Base-by-base conservation (phyloP, 2,329 filamentous ascomycete species). In the Sarocladium kiliense region DNA sequence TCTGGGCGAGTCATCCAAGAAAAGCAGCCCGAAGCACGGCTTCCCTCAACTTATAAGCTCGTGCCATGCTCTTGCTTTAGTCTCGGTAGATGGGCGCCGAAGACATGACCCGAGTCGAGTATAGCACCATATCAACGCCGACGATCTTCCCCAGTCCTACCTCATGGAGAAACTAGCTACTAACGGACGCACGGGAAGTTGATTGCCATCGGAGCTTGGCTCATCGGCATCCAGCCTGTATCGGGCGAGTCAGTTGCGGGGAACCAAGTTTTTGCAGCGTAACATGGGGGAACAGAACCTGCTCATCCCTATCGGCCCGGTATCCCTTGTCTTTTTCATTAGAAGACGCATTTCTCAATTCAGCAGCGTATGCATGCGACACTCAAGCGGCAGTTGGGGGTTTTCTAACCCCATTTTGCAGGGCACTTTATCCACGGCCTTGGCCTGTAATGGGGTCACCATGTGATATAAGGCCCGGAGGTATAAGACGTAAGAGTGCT, bases 31-130 rank as follows among this genome's bases (percentile, higher is more conserved):
- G 36, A 39, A n/a, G 9, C 11, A n/a, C 7, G 36, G 36, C 5
- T 9, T 39, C 7, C 36, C 12, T 39, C n/a, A 39, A 27, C 23
- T 49, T 49, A 32, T 32, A 23, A 23, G 21, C 18, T 16, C 7
- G 16, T 18, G 11, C 36, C n/a, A 32, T 32, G 7, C 6, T 19
- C 26, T 19, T 4, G 27, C 25, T 51, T 49, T 11, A n/a, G 14
- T 36, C 47, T 51, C 47, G 47, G 47, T 51, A 36, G 23, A 51
- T 51, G 47, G 3, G 27, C 47, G 14, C 47, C 47, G 47, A 51
- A 25, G 44, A 51, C 14, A 51, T 3, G 3, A 3, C 7, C 47
- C 47, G 7, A 51, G 47, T 51, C 47, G 23, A 51, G 47, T 51
- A 51, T 23, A 45, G 41, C 41, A 45, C 41, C 37, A 41, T 41